These are phyloP conservation scores for Moesziomyces antarcticus DNA, from an alignment of 1,284 basidiomycete species.

Conservation along the genomic window DNA sequence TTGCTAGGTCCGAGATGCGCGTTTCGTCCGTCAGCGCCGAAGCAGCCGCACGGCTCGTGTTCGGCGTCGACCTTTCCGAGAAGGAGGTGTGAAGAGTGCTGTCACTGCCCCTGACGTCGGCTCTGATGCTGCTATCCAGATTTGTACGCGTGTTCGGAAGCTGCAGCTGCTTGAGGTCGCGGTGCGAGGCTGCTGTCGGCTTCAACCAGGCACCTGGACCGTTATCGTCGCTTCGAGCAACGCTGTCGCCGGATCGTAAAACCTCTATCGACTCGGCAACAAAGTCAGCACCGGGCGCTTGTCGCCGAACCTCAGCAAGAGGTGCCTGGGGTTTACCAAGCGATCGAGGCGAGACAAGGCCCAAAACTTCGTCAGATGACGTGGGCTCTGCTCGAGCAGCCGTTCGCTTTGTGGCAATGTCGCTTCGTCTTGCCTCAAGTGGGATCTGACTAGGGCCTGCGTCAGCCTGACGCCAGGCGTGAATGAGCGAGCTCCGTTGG, in stretches of 20 bases:
- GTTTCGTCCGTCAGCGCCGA: conserved; percentile 26
- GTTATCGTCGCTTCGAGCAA: not conserved
- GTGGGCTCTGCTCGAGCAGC: not conserved
- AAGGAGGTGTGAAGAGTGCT: conserved; percentile 8
- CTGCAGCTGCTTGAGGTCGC: conserved; percentile 7
- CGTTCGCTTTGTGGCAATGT: not conserved
- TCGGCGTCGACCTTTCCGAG: conserved; percentile 26
- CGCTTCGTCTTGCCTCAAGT: not conserved
- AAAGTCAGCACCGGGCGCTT: too few species aligned
- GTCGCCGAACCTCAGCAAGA: too few species aligned
- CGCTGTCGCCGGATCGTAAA: not conserved
- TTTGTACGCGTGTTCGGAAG: conserved; percentile 1
- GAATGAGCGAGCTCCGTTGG: not conserved
- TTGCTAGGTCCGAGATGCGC: not conserved
- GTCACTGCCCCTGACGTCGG: conserved; percentile 13
- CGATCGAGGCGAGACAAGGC: not conserved
- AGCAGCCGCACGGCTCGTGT: conserved; percentile 10
- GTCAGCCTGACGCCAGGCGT: not conserved
- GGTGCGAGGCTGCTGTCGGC: not conserved
- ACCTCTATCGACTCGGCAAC: not conserved
- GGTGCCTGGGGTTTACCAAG: too few species aligned
- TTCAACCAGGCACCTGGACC: not conserved
- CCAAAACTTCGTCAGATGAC: not conserved
- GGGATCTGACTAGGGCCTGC: too few species aligned
- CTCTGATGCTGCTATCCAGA: conserved; percentile 1